These are phyloP conservation scores for Eucalyptus erythrocorys DNA, from an alignment of 345 rosid genomes.

Conservation along the genomic window DNA sequence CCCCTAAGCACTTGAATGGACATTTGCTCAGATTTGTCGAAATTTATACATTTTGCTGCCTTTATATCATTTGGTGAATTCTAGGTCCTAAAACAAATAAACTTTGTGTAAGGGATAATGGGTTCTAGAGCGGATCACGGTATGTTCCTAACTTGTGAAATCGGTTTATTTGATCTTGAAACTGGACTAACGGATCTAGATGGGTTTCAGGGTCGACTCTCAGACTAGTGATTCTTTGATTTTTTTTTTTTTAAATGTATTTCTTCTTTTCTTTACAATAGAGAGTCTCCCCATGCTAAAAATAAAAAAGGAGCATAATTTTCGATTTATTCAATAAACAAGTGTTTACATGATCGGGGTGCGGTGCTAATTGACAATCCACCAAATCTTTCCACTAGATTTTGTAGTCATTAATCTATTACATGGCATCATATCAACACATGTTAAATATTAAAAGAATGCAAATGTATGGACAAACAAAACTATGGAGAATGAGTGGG, in stretches of 20 bases:
- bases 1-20: not conserved
- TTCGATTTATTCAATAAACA: not conserved
- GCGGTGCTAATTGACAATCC: not conserved
- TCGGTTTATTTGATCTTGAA: not conserved
- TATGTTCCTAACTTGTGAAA: not conserved
- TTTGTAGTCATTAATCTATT: not conserved
- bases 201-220: not conserved
- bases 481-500: not conserved
- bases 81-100: not conserved
- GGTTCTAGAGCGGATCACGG: rapidly evolving
- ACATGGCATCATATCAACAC: not conserved
- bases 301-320: not conserved
- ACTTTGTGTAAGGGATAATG: rapidly evolving
- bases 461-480: rapidly evolving
- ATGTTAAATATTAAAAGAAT: not conserved
- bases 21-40: not conserved
- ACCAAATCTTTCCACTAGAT: not conserved
- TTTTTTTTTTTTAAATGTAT: no score
- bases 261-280: not conserved
- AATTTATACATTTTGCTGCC: no score
- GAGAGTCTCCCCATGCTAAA: not conserved
- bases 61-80: no score
- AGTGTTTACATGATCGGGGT: not conserved
- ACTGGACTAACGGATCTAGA: rapidly evolving
- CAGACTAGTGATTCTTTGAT: rapidly evolving